Conservation (phyloP, 345 rosid genomes). For the Xanthoceras sorbifolium region DNA sequence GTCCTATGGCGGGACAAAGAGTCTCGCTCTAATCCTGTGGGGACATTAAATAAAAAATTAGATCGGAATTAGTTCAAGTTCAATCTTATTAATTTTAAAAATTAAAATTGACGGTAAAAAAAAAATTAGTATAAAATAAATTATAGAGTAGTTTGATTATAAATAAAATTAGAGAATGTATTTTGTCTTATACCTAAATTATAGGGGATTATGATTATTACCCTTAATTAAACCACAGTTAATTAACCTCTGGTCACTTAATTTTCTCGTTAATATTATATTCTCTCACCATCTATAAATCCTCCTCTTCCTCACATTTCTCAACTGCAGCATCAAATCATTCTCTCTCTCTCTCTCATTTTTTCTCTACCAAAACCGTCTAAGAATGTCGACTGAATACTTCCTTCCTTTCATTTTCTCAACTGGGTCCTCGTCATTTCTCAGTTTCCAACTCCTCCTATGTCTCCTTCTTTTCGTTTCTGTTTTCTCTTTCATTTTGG, state of each 20-base stretch:
- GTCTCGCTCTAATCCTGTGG: too few species aligned
- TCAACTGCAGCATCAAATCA: not conserved
- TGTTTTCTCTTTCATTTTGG: slow-evolving; percentile 38
- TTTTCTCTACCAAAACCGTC: not conserved
- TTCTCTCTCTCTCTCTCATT: not conserved
- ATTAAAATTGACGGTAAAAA: too few species aligned
- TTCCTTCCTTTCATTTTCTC: slow-evolving; percentile 21
- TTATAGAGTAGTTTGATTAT: too few species aligned
- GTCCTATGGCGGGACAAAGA: too few species aligned
- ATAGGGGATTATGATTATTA: too few species aligned
- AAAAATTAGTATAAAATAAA: too few species aligned
- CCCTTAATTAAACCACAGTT: slow-evolving; percentile 15
- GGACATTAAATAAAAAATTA: too few species aligned
- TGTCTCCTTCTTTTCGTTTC: slow-evolving; percentile 35
- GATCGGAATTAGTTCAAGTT: too few species aligned
- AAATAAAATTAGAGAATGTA: too few species aligned
- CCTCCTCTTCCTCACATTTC: not conserved
- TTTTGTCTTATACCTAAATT: too few species aligned
- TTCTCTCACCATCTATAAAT: slow-evolving; percentile 5
- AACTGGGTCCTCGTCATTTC: slow-evolving; percentile 17
- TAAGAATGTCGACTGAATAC: slow-evolving; percentile 40
- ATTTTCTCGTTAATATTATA: not conserved
- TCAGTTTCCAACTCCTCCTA: slow-evolving; percentile 37
- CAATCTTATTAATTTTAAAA: too few species aligned
- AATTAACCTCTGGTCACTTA: not conserved